phyloP scores from a whole-genome alignment of 169 alveolate species.

The Eimeria praecox region DNA sequence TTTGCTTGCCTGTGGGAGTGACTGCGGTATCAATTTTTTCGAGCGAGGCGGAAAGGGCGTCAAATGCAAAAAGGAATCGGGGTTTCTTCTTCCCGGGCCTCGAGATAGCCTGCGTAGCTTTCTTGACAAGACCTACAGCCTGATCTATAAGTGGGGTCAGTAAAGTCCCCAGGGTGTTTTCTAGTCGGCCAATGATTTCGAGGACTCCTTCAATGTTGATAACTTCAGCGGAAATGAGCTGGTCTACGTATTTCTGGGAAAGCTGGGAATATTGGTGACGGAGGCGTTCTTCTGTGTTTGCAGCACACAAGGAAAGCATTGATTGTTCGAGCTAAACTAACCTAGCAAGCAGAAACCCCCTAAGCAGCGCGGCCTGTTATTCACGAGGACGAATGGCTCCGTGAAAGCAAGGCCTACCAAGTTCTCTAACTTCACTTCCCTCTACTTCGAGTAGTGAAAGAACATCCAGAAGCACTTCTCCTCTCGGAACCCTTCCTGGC shows the following conservation, averaged over 20 bases:
- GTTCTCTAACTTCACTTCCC: conserved; percentile 31
- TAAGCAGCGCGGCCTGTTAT: background rate
- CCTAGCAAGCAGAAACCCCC: background rate
- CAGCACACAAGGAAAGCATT: background rate
- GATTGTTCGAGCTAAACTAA: background rate
- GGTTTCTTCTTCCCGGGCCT: background rate
- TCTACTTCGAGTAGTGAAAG: conserved; percentile 38
- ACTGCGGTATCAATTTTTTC: conserved; percentile 14
- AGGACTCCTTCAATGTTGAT: conserved; percentile 46
- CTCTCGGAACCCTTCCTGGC: conserved; percentile 69
- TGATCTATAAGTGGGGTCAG: conserved; percentile 60
- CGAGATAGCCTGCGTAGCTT: conserved; percentile 27
- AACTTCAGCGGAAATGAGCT: conserved; percentile 58
- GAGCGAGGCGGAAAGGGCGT: conserved; percentile 42
- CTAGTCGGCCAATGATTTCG: conserved; percentile 50
- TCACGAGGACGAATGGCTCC: background rate
- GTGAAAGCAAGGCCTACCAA: background rate
- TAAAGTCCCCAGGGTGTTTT: conserved; percentile 23
- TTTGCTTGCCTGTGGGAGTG: conserved; percentile 56
- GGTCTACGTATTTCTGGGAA: conserved; percentile 55
- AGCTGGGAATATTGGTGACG: conserved; percentile 72
- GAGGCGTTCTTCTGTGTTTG: conserved; percentile 42
- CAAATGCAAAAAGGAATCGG: conserved; percentile 27
- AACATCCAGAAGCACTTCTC: conserved; percentile 63
- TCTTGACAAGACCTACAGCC: conserved; percentile 46